Conservation (phyloP, 306 rosid genomes). For the Coriaria nepalensis region DNA sequence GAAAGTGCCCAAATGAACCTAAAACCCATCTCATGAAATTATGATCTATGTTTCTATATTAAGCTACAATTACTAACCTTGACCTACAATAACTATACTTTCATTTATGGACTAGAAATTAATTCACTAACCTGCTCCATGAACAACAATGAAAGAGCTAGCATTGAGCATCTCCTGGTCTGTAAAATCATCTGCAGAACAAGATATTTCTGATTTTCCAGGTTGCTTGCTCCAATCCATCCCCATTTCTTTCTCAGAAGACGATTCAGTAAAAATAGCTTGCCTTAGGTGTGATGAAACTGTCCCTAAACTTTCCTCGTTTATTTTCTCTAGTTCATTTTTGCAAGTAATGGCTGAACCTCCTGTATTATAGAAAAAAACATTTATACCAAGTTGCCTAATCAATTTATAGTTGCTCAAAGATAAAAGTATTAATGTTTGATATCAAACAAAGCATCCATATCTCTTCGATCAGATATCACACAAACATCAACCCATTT, state of each 20-base stretch:
- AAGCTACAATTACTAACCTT: too few species aligned
- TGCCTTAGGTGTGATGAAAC: conserved; percentile 69
- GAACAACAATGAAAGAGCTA: conserved; percentile 66
- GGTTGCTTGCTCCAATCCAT: conserved; percentile 93
- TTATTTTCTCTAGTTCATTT: conserved; percentile 61
- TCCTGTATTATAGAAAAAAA: conserved; percentile 26
- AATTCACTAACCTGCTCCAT: conserved; percentile 97
- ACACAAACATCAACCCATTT: background rate
- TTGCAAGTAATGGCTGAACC: conserved; percentile 92
- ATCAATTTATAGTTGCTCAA: too few species aligned
- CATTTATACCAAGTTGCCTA: too few species aligned
- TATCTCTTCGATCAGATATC: background rate
- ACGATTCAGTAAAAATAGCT: conserved; percentile 30
- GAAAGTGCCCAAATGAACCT: conserved; percentile 98
- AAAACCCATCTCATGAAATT: too few species aligned
- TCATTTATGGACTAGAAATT: too few species aligned
- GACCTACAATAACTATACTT: background rate
- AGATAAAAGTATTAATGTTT: too few species aligned
- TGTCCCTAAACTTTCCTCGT: conserved; percentile 52
- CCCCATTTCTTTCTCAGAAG: conserved; percentile 47
- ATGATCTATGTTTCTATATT: too few species aligned
- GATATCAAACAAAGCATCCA: too few species aligned
- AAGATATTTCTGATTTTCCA: conserved; percentile 36
- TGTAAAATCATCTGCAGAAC: conserved; percentile 32
- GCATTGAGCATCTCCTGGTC: conserved; percentile 24